A percentile compares a stretch with the other conserved stretches of the same genome.
Conservation (phyloP, 257 asterid species). For the Solanum phureja region DNA sequence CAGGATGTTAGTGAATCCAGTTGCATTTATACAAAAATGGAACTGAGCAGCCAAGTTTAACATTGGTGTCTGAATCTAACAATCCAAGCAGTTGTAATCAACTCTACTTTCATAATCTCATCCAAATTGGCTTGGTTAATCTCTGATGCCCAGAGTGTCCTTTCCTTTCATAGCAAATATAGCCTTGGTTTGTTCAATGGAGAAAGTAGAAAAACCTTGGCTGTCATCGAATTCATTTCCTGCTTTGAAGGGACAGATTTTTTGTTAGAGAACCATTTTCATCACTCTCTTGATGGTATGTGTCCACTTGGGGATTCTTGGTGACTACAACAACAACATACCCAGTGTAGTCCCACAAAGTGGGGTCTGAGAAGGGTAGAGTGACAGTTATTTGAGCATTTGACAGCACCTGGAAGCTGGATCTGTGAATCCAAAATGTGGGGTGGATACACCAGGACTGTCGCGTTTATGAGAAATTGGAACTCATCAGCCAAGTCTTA, state of each 20-base stretch:
- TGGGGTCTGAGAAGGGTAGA: too few relatives aligned
- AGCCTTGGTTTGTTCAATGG: not conserved
- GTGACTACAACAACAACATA: not conserved
- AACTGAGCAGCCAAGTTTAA: not conserved
- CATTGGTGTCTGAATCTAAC: not conserved
- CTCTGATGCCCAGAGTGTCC: not conserved
- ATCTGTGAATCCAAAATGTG: not conserved
- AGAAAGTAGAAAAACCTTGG: not conserved
- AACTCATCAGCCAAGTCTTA: not conserved
- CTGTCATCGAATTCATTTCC: not conserved
- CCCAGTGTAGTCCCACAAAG: not conserved
- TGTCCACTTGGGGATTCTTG: not conserved
- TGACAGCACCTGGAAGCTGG: not conserved
- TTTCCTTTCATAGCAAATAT: not conserved
- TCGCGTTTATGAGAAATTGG: not conserved
- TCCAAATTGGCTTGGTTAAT: not conserved
- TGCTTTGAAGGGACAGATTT: not conserved
- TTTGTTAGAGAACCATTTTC: not conserved
- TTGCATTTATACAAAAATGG: not conserved
- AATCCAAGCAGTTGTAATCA: not conserved
- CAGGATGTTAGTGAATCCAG: not conserved
- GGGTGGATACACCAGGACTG: not conserved
- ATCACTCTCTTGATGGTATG: not conserved
- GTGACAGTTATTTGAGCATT: not conserved
- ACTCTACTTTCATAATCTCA: not conserved